These are phyloP conservation scores for Quercus ilex DNA, from an alignment of 306 rosid genomes.

Conservation along the genomic window DNA sequence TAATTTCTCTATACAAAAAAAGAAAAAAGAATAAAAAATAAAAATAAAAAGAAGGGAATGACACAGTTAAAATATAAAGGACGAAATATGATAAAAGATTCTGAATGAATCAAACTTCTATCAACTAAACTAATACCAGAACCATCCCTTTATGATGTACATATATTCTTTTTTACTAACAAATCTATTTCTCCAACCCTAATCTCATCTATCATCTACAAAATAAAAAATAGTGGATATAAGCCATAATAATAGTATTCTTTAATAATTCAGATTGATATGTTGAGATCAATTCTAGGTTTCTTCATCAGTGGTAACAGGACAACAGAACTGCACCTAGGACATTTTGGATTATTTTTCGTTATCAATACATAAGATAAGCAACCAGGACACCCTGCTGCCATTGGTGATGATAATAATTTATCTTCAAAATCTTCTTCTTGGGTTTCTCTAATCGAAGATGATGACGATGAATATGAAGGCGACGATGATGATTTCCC, in stretches of 20 bases:
- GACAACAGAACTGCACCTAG: conserved; percentile 74
- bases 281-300: conserved; percentile 89
- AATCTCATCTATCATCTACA: conserved; percentile 58
- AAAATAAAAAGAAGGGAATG: neutral
- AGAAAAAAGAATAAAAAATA: too few relatives aligned
- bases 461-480: conserved; percentile 58
- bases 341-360: conserved; percentile 86
- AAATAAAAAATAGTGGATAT: conserved; percentile 18
- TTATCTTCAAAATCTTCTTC: conserved; percentile 64
- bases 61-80: neutral
- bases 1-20: neutral
- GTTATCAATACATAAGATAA: conserved; percentile 75
- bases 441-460: conserved; percentile 53
- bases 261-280: conserved; percentile 45
- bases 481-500: conserved; percentile 58
- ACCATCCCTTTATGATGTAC: conserved; percentile 41
- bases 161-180: conserved; percentile 40
- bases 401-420: conserved; percentile 55
- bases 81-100: neutral
- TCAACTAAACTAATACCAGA: conserved; percentile 33
- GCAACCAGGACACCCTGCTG: conserved; percentile 95
- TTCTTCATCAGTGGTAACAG: conserved; percentile 65
- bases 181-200: conserved; percentile 33
- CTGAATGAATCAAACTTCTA: conserved; percentile 18
- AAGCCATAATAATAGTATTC: conserved; percentile 5